phyloP scores from a whole-genome alignment of 2,329 filamentous ascomycete genomes.

The Ascocoryne sarcoides region DNA sequence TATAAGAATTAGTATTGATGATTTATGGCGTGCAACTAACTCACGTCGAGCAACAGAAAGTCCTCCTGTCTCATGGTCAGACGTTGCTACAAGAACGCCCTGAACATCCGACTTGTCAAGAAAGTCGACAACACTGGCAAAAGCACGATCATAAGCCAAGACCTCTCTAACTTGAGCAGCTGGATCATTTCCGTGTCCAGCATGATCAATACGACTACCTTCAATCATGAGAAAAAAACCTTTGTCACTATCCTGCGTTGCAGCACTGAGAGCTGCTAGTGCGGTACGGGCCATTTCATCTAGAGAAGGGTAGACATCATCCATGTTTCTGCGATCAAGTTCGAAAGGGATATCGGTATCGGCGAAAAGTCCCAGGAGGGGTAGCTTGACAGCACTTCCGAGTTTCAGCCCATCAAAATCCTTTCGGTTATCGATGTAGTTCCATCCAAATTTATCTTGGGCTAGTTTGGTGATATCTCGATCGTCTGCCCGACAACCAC shows the following conservation, averaged over 20 bases:
- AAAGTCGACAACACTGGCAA: slow-evolving; percentile 77
- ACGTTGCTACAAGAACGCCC: slow-evolving; percentile 78
- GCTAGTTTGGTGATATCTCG: slow-evolving; percentile 69
- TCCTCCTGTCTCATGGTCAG: slow-evolving; percentile 94
- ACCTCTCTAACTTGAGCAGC: slow-evolving; percentile 85
- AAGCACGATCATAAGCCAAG: slow-evolving; percentile 85
- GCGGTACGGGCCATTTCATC: slow-evolving; percentile 87
- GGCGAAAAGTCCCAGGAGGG: slow-evolving; percentile 80
- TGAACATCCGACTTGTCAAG: slow-evolving; percentile 64
- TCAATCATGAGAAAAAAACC: slow-evolving; percentile 99
- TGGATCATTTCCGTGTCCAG: slow-evolving; percentile 77
- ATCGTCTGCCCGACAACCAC: slow-evolving; percentile 74
- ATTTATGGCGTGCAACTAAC: slow-evolving; percentile 24
- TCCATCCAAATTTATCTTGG: slow-evolving; percentile 67
- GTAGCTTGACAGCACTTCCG: slow-evolving; percentile 62
- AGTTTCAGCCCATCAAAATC: slow-evolving; percentile 67
- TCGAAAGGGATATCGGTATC: slow-evolving; percentile 81
- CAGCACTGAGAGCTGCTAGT: slow-evolving; percentile 67
- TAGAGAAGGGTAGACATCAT: slow-evolving; percentile 76
- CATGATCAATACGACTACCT: slow-evolving; percentile 91
- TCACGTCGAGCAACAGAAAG: slow-evolving; percentile 70
- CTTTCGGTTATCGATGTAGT: slow-evolving; percentile 61
- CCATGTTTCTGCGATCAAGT: slow-evolving; percentile 73
- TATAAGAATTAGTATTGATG: slow-evolving; percentile 16
- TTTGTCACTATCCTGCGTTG: slow-evolving; percentile 74